Base-by-base conservation (phyloP, 2,329 filamentous ascomycete species). In the Aspergillus niger region DNA sequence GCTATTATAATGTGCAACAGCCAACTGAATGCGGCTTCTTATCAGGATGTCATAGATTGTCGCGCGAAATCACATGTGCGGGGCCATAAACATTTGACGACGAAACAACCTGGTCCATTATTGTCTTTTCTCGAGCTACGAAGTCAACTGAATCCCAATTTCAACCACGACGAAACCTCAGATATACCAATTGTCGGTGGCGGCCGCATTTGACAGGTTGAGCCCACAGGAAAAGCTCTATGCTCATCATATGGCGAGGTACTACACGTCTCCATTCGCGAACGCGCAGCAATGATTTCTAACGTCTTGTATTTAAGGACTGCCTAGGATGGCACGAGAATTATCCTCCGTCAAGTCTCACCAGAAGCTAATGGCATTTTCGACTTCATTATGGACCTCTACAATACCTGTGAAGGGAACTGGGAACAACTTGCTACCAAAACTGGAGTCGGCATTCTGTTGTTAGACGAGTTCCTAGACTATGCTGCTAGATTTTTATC, bases 291-390 rank as follows among this genome's bases (percentile, higher is more conserved):
- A 24, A 30, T 26, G 63, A 63, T 15, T 36, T 44, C 26, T 66
- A 63, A 65, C 50, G 59, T 36, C 54, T n/a, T 39, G 30, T 13
- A 32, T 38, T 13, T 3, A 28, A 64, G 63, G 36, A 63, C 63
- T 7, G 58, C 65, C 55, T 67, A 63, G 65, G 58, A 47, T 32
- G 83, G 83, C 6, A 80, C 80, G 3, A 75, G 83, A 49, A 79
- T 85, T 55, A 80, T 84, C 51, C 75, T 85, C 28, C 80, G 82
- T 43, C 83, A 85, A 69, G 75, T 82, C 28, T 83, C 81, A 3
- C 76, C 79, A 30, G 83, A 85, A 66, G 80, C 80, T 3, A 81
- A 82, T 64, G 67, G 69, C 41, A 83, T 85, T 58, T 84, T 83
- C 65, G 83, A 85, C 69, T 81, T 85, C 69, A 83, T 85, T 48